Evolutionary conservation across 2,329 filamentous ascomycete species (phyloP), one percentile per base, ranked within the genome.

Genomic region (Diplodia intermedia): DNA sequence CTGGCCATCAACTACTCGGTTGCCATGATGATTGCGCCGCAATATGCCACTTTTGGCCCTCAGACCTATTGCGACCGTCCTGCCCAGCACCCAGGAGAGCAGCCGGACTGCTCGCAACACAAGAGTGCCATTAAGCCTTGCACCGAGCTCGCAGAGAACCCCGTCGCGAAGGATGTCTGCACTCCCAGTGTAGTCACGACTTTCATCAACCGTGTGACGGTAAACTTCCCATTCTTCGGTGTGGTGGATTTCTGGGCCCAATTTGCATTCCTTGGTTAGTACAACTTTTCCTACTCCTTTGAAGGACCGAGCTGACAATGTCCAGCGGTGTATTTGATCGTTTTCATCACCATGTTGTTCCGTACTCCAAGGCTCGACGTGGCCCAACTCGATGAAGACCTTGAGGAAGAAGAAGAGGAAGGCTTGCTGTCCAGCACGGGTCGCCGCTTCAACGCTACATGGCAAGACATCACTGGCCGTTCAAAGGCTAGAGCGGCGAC

Each of bases 141-240:
- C 81, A 92, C 91, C 12, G 94, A 97, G 78, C 83, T 88, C 9
- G 87, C 90, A 5, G 83, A 88, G 40, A 89, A 91, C 72, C 84
- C 85, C n/a, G 85, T 86, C n/a, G 91, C 93, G 3, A 87, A 87
- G 71, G 86, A 89, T 69, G 90, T 97, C 26, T 99, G 95, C 84
- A 98, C 94, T 0, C 93, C 95, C 0, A 94, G 90, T 26, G 89
- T 97, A 47, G 91, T 94, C 78, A 95, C 92, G 69, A 97, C 92
- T 0, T 97, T 99, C 80, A 85, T 99, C 71, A 97, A 98, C 79
- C 89, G 94, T 54, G 88, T 97, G 69, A 94, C 92, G 26, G 87
- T 97, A 75, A 97, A 96, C 77, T 99, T 95, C 86, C 94, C 95
- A 6, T 93, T 97, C 77, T 97, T 99, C 75, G 95, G 95, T 12